Base-by-base conservation (phyloP, 2,329 filamentous ascomycete genomes). In the Colletotrichum liriopes region DNA sequence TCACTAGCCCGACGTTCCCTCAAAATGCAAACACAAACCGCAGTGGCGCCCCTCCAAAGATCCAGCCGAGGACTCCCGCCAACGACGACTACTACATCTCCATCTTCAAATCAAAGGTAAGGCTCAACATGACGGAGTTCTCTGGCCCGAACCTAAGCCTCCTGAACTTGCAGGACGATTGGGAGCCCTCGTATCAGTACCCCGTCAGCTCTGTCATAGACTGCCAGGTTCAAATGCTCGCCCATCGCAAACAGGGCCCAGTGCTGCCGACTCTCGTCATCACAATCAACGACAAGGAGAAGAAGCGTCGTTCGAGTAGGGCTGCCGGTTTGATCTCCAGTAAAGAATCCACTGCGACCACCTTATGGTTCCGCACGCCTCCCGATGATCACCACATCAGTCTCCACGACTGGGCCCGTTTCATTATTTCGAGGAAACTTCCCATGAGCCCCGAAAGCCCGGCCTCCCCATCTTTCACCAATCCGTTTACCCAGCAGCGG, bases 301-400 rank as follows among this genome's bases (percentile, higher is more conserved):
- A 89, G 67, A 92, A 92, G 76, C 87, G 91, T 61, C 86, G 91
- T 72, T 92, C 91, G 58, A 92, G 90, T 75, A 86, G 90, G 72
- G 89, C 91, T 4, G 86, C 88, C 5, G 88, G 88, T 3, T 82
- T 92, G 29, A 86, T 86, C 23, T 79, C 86, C 12, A 85, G 81
- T 69, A 90, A 87, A 77, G 87, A 90, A 20, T 81, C 84, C 1
- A 79, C 82, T 11, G 81, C 85, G 3, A 84, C 82, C 11, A 86
- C 85, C 0, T 79, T 93, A 3, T 87, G 87, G 81, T 92, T 93
- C 73, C 88, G 91, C 41, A 82, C 85, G 0, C 82, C 86, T 20
- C 79, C 82, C 5, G 88, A 91, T 23, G 88, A 90, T 67, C 83
- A 84, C 49, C 82, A 84, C 59, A 80, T 84, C 56, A 84, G 83